Evolutionary conservation across 2,329 filamentous ascomycete species (phyloP), one percentile per base, ranked within the genome.

Genomic region (Didymella lethalis): DNA sequence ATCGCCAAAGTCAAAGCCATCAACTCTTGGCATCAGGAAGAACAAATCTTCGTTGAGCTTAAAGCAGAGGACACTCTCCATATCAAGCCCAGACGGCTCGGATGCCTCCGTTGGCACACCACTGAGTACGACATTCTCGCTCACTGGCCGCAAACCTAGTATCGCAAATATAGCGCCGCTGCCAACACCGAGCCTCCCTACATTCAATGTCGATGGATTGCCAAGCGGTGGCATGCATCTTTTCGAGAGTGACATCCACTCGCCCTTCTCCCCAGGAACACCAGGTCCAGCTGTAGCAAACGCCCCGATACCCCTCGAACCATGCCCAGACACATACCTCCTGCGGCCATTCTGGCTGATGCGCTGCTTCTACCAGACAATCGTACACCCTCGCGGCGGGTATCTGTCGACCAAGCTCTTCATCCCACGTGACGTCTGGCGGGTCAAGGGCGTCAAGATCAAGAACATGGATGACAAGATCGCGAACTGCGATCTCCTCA

Each of bases 271-370:
- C 3, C 86, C 90, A 0, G 88, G 87, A 2, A 88, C 87, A n/a
- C 86, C 89, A 2, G 88, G 89, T 56, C 81, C 84, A 3, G 75
- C 85, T n/a, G 81, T 83, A 12, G 71, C 81, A 0, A 88, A 92
- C 64, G 85, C 88, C 1, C 93, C 93, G 12, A 84, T 89, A 23
- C 87, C 92, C 0, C 84, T 99, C 5, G 95, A 99, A 72, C 91
- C 95, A 3, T 99, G 96, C 74, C 95, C 95, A 0, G 91, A 90
- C 34, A 92, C 96, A 40, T 89, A 90, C 59, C 84, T 97, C 69
- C 83, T 98, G n/a, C 88, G 95, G 20, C 96, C 95, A 2, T 99
- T 97, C 77, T 99, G 95, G 95, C 83, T 99, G 44, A 97, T 99
- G 92, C 88, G 95, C 54, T 93, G 91, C 62, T 84, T 99, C 26